Evolutionary conservation across 2,329 filamentous ascomycete genomes (phyloP), one percentile per base, ranked within the genome.

Genomic region (Lachnellula hyalina): DNA sequence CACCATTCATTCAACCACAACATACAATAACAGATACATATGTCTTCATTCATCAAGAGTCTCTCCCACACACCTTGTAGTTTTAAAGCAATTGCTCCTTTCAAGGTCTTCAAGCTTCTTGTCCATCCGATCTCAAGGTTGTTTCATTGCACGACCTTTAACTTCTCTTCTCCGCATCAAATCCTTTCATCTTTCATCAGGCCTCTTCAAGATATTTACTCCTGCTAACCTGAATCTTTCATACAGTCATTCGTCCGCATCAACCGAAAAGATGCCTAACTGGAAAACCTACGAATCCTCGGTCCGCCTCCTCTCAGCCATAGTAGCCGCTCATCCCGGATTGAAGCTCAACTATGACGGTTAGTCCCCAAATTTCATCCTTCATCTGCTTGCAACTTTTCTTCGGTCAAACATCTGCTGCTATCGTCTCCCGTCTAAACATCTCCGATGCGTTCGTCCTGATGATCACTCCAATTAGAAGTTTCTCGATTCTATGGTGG

Each of bases 271-370:
- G 1, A 82, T 82, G 79, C 72, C 78, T 4, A 84, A 82, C 61
- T 86, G 84, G 71, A 80, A 78, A 58, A 75, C 74, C 2, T 84
- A 82, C 65, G 82, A 86, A 67, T 74, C 79, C 0, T 80, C 82
- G 60, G 76, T 77, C 19, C 81, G 83, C 46, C 77, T 86, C 36
- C 73, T 86, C 2, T 78, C 81, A 1, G 83, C 83, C 5, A 77
- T 86, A 23, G 71, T 86, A 0, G 83, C 82, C 0, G 80, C 81
- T 2, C 75, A 81, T 52, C 77, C 77, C 0, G 72, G 73, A 0
- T 64, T 80, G 0, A 81, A 78, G 58, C 77, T 84, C 51, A 81
- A 86, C 66, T 85, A 80, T 68, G 80, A 78, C 64, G 81, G 83
- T 86, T 76, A 72, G 80, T 63, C 4, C 36, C 42, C n/a, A 45